Evolutionary conservation across 2,329 filamentous ascomycete species (phyloP), one percentile per base, ranked within the genome.

Genomic region (Sporothrix pseudoabietina): DNA sequence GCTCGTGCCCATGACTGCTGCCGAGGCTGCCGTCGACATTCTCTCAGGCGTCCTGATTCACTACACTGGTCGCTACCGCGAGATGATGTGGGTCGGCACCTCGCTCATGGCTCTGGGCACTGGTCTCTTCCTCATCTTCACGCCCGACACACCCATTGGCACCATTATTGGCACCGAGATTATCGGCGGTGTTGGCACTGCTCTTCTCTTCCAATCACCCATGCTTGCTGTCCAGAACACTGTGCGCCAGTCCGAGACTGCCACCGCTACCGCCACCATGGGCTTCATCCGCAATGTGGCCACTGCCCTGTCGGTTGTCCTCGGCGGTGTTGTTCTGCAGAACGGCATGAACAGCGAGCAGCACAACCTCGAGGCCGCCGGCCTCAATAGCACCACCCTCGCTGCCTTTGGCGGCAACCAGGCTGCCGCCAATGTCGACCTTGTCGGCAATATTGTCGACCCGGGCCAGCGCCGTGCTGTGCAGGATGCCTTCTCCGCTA

Each of bases 281-380:
- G 81, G 82, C 10, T 89, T 90, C 77, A 78, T 87, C 47, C 83
- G 87, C 35, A 85, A 86, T 76, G 82, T 94, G 3, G 90, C 89
- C 10, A 92, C 89, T 0, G 87, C 89, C 2, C 87, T 90, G 26
- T 90, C 89, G 0, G 87, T 94, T 71, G 91, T 93, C 1, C 84
- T 94, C 54, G 92, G 92, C 32, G 89, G 91, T n/a, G 91, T 93
- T 63, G 87, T 94, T 52, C 94, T 94, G 82, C 90, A 93, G 81
- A 94, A 94, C 79, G 83, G 87, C 74, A 92, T 94, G 89, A 82
- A 88, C 76, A 84, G 83, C 65, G 65, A 74, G 52, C 74, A 75
- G 65, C 32, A 65, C 14, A 22, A 32, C 65, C 74, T 75, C n/a
- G 87, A 89, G 76, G 83, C 63, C 1, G 74, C 74, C 3, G 74